Base-by-base conservation (phyloP, 1,284 basidiomycete genomes). In the Trametes versicolor region DNA sequence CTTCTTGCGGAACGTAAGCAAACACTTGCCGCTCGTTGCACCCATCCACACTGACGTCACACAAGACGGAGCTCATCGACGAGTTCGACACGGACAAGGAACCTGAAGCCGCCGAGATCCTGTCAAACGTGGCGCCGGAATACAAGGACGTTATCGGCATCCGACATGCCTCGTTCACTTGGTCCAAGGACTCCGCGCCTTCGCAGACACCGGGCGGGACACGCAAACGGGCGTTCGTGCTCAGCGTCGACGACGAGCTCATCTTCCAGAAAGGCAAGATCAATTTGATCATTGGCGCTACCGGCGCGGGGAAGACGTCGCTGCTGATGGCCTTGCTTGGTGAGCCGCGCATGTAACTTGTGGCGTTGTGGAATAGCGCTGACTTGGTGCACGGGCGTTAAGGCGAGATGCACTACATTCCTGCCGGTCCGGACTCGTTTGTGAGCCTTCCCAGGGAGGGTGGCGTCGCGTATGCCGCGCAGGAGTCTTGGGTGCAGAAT, bases 401-500 rank as follows among this genome's bases (percentile, higher is more conserved):
- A 79, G 85, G 84, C n/a, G 85, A 89, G 71, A 85, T 90, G 87
- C 87, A 90, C 69, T 88, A 85, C 69, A 74, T 83, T 19, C 82
- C 86, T 5, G 74, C 78, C 9, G 80, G 81, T 7, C 79, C 84
- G 13, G 83, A 83, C 39, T 86, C 89, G 0, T 90, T 87, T 81
- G 89, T 83, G 75, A 87, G 85, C 64, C 81, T 93, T 8, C 91
- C 91, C n/a, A 82, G 90, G 9, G 76, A 79, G 1, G 83, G 84
- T 13, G 91, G 91, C 7, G 84, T 94, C 5, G 87, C 89, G 0
- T 93, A 91, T 76, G 89, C 90, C 6, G 88, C 90, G 0, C 92
- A 94, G 74, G 90, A 93, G 71, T 87, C 89, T 1, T 94, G 92
- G 91, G 88, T 90, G 4, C 82, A 85, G 70, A 89, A 88, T 69